Base-by-base conservation (phyloP, 2,329 filamentous ascomycete species). In the Plectosphaerella sp. region DNA sequence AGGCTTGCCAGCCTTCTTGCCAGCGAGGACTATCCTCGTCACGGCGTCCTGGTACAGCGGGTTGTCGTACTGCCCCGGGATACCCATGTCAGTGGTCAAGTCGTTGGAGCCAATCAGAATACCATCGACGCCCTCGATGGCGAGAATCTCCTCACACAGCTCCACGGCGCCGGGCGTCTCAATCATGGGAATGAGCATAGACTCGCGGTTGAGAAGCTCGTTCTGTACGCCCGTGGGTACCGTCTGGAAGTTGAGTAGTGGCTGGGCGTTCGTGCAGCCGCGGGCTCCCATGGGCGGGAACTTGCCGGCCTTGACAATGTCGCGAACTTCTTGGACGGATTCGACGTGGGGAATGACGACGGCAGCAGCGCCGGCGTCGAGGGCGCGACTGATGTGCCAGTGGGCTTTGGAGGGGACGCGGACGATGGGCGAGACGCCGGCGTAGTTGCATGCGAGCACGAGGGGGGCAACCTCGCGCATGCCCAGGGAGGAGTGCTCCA, bases 81-180 rank as follows among this genome's bases (percentile, higher is more conserved):
- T 72, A 0, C 72, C 72, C 61, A 75, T 64, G 42, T 75, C 72
- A 1, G 69, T 66, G 18, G 62, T 69, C 47, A 76, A 58, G 52
- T 75, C 74, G 47, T 75, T 75, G 1, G 72, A 69, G 6, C 74
- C 72, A 18, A 75, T 67, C 3, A 76, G 59, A 1, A 76, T 58
- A 1, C 61, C 67, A 53, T 76, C 73, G 4, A 76, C 72, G 1
- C 72, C 72, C 0, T 72, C 61, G 5, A 74, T 54, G 0, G 69
- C 69, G 2, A 68, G 62, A 35, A 73, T 66, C 49, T 72, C 71
- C 16, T 75, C 71, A 0, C 66, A 69, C 10, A 67, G 56, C 16
- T 69, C 68, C 2, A 74, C 62, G 1, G 67, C 69, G 16, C 60
- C 64, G 2, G 65, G 60, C 0, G 71, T 73, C 56, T 74, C 71